Base-by-base conservation (phyloP, 768 basidiomycete species). In the Mycena albidolilacea region DNA sequence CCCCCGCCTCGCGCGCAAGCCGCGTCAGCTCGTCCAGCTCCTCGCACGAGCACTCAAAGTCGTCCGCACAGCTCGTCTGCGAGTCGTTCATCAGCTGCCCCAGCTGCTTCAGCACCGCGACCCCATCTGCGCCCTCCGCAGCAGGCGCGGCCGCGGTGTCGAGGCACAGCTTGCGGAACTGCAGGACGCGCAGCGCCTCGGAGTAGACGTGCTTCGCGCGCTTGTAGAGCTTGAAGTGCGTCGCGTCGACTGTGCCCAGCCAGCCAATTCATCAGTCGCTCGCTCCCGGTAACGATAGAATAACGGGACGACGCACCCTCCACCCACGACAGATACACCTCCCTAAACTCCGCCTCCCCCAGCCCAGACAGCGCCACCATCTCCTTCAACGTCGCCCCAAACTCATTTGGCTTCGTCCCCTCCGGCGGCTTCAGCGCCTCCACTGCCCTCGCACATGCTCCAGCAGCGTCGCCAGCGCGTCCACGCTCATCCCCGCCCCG, bases 21-120 rank as follows among this genome's bases (percentile, higher is more conserved):
- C 76, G 79, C 3, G 90, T 90, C 10, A 97, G 86, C 77, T 90
- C 82, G 78, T 97, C 90, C 19, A 97, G 82, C 82, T 97, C 94
- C 1, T 90, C 87, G 78, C 93, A 93, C 10, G 93, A 94, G 82
- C 94, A 96, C 72, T 97, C 91, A 78, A 87, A 97, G 10, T 93
- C 80, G 54, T 86, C 80, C 43, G 88, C 77, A 80, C 95, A 96
- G 77, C 91, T 92, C 57, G 82, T 82, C 79, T 96, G 95, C 19
- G 92, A 94, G 65, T 90, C 90, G 77, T 95, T 90, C 93, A 97
- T 95, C 66, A 96, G 81, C 21, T 78, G 80, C 21, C 95, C 96
- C 7, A 95, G 88, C 41, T 82, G 81, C 52, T 82, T 76, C 12
- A 92, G 84, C n/a, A 79, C 80, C 46, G 78, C 79, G 41, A 67